These are phyloP conservation scores for Tilletiopsis washingtonensis DNA, from an alignment of 1,284 basidiomycete genomes.

Conservation along the genomic window DNA sequence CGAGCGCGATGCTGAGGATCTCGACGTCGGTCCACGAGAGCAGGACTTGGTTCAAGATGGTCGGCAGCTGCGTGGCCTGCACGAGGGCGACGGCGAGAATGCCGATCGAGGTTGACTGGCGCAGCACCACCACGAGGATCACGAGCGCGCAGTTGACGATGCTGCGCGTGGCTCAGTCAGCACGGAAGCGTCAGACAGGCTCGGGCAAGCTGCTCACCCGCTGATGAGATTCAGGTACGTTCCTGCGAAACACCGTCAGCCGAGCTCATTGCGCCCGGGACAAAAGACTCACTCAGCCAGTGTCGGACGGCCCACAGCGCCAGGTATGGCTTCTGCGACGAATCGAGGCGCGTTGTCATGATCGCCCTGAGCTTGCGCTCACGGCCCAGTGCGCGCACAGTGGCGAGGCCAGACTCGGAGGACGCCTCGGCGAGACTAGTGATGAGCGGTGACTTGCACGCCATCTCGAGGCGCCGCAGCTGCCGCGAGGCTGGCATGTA, in stretches of 20 bases:
- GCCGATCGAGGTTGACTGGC: slow-evolving; percentile 19
- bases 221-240: too few species aligned
- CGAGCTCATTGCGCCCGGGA: too few species aligned
- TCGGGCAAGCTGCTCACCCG: slow-evolving; percentile 28
- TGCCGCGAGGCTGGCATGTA: slow-evolving; percentile 30
- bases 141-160: slow-evolving; percentile 24
- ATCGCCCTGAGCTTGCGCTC: slow-evolving; percentile 12
- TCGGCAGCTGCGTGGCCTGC: slow-evolving; percentile 25
- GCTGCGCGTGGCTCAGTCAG: too few species aligned
- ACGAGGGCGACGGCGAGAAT: slow-evolving; percentile 45
- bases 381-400: slow-evolving; percentile 22
- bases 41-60: slow-evolving; percentile 17
- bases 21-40: slow-evolving; percentile 45
- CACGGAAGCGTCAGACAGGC: slow-evolving; percentile 12
- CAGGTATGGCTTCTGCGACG: slow-evolving; percentile 25
- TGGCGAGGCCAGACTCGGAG: slow-evolving; percentile 20
- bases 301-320: slow-evolving; percentile 22
- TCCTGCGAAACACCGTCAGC: too few species aligned
- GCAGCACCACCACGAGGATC: slow-evolving; percentile 21
- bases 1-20: slow-evolving; percentile 46
- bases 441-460: slow-evolving; percentile 26
- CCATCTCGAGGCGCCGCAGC: slow-evolving; percentile 28
- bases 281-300: too few species aligned
- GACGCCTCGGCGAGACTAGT: slow-evolving; percentile 23
- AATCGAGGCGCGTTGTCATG: slow-evolving; percentile 16